These are phyloP conservation scores for Cryomyces minteri DNA, from an alignment of 495 filamentous ascomycete species.

Conservation along the genomic window DNA sequence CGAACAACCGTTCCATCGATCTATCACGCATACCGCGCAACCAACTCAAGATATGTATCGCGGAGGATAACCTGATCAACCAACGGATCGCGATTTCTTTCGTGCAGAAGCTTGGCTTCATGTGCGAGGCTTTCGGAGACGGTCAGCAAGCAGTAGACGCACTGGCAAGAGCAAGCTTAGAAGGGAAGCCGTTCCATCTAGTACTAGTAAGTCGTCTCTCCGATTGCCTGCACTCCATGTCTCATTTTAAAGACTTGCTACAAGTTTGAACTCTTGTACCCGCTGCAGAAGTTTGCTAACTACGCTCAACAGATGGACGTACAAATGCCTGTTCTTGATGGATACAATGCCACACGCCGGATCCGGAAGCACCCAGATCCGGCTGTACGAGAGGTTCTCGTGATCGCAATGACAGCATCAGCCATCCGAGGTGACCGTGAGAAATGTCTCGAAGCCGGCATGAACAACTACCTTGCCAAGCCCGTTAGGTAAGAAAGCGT, in stretches of 20 bases:
- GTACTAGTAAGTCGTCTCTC: conserved; percentile 19
- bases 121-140: conserved; percentile 69
- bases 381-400: conserved; percentile 53
- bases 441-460: conserved; percentile 78
- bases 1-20: conserved; percentile 22
- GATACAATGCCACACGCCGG: conserved; percentile 77
- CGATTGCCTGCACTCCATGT: neutral
- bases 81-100: conserved; percentile 84
- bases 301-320: conserved; percentile 48
- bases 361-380: conserved; percentile 58
- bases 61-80: conserved; percentile 85
- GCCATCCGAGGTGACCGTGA: conserved; percentile 85
- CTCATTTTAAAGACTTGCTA: neutral
- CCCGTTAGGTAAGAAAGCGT: conserved; percentile 37
- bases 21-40: conserved; percentile 55
- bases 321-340: conserved; percentile 85
- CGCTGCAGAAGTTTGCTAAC: too few species aligned
- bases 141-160: conserved; percentile 76
- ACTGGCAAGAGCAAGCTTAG: conserved; percentile 44
- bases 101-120: conserved; percentile 64
- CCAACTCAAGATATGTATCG: conserved; percentile 69
- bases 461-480: conserved; percentile 93
- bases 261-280: neutral
- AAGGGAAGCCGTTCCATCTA: conserved; percentile 56
- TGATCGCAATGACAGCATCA: conserved; percentile 87